Conservation (phyloP, 2,329 filamentous ascomycete genomes). For the Teratosphaeria nubilosa region DNA sequence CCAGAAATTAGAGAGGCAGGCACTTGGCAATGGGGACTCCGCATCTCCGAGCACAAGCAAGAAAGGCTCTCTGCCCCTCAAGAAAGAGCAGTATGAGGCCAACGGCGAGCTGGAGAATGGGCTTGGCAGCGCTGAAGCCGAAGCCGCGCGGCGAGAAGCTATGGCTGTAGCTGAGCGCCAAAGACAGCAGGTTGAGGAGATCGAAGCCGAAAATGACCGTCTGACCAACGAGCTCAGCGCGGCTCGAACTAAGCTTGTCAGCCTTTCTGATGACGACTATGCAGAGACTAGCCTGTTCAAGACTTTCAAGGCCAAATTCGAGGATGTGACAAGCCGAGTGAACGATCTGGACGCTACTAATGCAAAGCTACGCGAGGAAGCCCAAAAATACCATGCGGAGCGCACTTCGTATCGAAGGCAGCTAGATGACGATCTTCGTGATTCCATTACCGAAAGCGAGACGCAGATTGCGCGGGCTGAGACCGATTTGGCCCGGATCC, state of each 20-base stretch:
- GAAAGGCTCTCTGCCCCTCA: slow-evolving; percentile 29
- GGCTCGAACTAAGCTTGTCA: slow-evolving; percentile 57
- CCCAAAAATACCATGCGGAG: slow-evolving; percentile 75
- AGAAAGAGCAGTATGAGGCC: slow-evolving; percentile 37
- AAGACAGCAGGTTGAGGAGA: slow-evolving; percentile 74
- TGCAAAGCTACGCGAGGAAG: slow-evolving; percentile 71
- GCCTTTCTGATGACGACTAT: slow-evolving; percentile 83
- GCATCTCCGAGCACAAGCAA: slow-evolving; percentile 34
- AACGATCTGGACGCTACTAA: slow-evolving; percentile 89
- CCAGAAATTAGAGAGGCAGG: slow-evolving; percentile 84
- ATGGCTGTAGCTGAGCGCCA: slow-evolving; percentile 68
- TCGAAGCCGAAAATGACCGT: slow-evolving; percentile 67
- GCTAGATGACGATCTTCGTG: slow-evolving; percentile 70
- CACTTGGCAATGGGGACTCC: slow-evolving; percentile 47
- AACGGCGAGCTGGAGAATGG: slow-evolving; percentile 46
- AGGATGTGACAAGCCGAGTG: slow-evolving; percentile 83
- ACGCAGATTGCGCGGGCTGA: slow-evolving; percentile 71
- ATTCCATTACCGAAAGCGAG: slow-evolving; percentile 65
- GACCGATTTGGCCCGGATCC: slow-evolving; percentile 74
- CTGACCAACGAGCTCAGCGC: slow-evolving; percentile 69
- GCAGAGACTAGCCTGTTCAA: slow-evolving; percentile 90
- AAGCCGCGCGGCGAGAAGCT: slow-evolving; percentile 68
- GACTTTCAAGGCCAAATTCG: slow-evolving; percentile 76
- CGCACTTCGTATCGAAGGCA: slow-evolving; percentile 70
- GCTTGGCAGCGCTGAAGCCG: slow-evolving; percentile 49